A percentile compares a stretch with the other conserved stretches of the same genome.
Conservation (phyloP, 2,329 filamentous ascomycete genomes). For the Alternaria sp. region DNA sequence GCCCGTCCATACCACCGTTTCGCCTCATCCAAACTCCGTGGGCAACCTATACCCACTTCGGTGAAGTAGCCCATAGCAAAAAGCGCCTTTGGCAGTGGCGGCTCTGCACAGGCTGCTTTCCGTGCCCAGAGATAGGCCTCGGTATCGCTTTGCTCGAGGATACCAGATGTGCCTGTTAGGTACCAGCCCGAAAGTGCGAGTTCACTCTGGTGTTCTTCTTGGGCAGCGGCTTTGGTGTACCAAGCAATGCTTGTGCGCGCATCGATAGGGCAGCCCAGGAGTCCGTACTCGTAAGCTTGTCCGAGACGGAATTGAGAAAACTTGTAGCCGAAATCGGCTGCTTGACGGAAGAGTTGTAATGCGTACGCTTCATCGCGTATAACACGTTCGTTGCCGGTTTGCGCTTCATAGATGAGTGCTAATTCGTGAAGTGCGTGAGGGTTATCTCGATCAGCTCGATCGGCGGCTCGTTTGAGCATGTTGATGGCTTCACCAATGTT, state of each 20-base stretch:
- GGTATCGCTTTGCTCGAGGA: slow-evolving; percentile 89
- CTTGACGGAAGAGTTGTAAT: slow-evolving; percentile 80
- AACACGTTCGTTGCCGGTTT: slow-evolving; percentile 69
- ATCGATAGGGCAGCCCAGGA: slow-evolving; percentile 83
- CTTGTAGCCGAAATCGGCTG: slow-evolving; percentile 90
- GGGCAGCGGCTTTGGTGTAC: slow-evolving; percentile 90
- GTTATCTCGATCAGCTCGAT: slow-evolving; percentile 86
- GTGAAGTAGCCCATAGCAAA: slow-evolving; percentile 99
- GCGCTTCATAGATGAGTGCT: slow-evolving; percentile 69
- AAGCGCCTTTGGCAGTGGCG: slow-evolving; percentile 83
- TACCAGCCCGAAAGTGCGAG: slow-evolving; percentile 73
- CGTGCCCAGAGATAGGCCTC: slow-evolving; percentile 97
- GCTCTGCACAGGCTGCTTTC: slow-evolving; percentile 85
- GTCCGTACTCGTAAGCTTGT: slow-evolving; percentile 86
- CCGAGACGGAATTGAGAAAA: slow-evolving; percentile 92
- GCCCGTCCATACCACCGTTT: slow-evolving; percentile 98
- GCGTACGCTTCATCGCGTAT: slow-evolving; percentile 84
- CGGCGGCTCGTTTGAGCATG: slow-evolving; percentile 93
- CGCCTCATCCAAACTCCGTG: slow-evolving; percentile 88
- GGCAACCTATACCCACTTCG: slow-evolving; percentile 89
- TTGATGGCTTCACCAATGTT: slow-evolving; percentile 86
- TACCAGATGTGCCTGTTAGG: slow-evolving; percentile 85
- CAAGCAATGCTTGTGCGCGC: slow-evolving; percentile 86
- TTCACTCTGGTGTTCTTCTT: slow-evolving; percentile 94
- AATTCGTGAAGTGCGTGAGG: slow-evolving; percentile 95